Percentiles rank a stretch among this genome's conserved stretches.
phyloP scores from a whole-genome alignment of 257 asterid genomes.

The Solanum virginianum region DNA sequence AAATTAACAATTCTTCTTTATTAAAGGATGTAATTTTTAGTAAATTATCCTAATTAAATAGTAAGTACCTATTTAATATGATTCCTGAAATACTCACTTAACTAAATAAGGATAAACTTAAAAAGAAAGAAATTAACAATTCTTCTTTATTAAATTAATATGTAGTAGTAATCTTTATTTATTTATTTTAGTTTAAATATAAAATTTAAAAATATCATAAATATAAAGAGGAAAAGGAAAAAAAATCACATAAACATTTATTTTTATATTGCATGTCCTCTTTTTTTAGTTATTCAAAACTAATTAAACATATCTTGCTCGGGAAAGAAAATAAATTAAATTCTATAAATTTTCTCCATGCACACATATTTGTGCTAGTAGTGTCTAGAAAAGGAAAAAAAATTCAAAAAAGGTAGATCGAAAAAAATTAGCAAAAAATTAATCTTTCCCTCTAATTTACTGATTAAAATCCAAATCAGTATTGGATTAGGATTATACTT shows the following conservation, averaged over 20 bases:
- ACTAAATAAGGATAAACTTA: neutral
- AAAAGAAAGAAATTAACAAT: neutral
- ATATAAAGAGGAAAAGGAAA: neutral
- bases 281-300: neutral
- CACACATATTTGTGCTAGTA: neutral
- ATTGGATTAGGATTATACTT: neutral
- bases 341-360: neutral
- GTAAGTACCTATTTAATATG: neutral
- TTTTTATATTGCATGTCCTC: neutral
- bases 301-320: neutral
- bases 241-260: too few relatives aligned
- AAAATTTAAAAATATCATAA: neutral
- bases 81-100: neutral
- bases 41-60: neutral
- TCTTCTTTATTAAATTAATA: neutral
- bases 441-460: neutral
- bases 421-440: neutral
- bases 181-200: neutral
- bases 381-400: neutral
- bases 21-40: neutral
- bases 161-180: neutral
- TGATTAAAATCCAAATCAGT: neutral
- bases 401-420: neutral
- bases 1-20: neutral
- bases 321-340: neutral